Conservation (phyloP, 1,139 yeast species). For the Pichia norvegensis region DNA sequence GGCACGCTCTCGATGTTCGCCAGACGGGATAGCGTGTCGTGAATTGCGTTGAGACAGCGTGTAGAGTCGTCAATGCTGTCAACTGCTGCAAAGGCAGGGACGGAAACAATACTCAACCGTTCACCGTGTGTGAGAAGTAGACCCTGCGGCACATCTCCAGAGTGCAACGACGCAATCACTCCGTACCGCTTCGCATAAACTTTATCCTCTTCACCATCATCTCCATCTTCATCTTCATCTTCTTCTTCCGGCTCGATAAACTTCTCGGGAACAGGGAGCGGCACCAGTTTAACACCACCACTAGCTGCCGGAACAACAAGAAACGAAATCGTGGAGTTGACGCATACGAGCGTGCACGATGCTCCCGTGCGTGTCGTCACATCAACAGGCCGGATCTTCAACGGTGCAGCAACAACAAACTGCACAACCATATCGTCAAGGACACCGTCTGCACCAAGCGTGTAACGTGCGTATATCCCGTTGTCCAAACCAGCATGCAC, state of each 20-base stretch:
- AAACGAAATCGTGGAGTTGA: constrained; percentile 7
- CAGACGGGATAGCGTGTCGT: constrained; percentile 36
- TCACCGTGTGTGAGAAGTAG: constrained; percentile 54
- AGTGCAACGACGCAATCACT: constrained; percentile 43
- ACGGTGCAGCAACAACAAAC: constrained; percentile 53
- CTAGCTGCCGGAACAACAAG: constrained; percentile 7
- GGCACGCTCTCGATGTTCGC: constrained; percentile 37
- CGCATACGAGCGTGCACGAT: background rate
- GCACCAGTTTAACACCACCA: constrained; percentile 34
- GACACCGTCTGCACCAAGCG: constrained; percentile 53
- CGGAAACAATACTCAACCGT: constrained; percentile 50
- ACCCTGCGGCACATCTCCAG: constrained; percentile 58
- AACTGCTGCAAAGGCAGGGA: constrained; percentile 31
- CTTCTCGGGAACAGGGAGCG: constrained; percentile 30
- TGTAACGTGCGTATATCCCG: constrained; percentile 69
- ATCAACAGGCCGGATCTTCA: constrained; percentile 30
- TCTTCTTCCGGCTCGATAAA: constrained; percentile 9
- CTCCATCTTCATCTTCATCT: constrained; percentile 7
- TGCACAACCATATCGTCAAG: constrained; percentile 63
- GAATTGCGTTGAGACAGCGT: background rate
- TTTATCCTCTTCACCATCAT: constrained; percentile 1
- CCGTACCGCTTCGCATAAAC: constrained; percentile 14
- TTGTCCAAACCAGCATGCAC: constrained; percentile 70
- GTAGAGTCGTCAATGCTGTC: background rate
- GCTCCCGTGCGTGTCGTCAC: constrained; percentile 18